phyloP scores from a whole-genome alignment of 2,329 filamentous ascomycete genomes.

The Orbilia ellipsospora region DNA sequence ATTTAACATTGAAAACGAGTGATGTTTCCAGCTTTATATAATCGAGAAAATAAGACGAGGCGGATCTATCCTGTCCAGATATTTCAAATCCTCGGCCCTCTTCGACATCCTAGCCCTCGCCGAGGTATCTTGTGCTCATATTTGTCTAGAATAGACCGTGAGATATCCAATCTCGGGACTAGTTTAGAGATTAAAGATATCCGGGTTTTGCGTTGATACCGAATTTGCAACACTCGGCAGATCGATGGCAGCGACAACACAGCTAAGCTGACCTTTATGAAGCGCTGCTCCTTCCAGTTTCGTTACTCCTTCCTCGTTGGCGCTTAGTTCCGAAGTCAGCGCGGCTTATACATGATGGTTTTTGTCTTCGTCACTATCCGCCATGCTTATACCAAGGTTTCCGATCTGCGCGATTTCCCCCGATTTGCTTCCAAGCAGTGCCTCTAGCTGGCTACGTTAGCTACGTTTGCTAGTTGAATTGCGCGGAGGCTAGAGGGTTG shows the following conservation, averaged over 20 bases:
- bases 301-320: not conserved
- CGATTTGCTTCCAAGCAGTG: too few relatives aligned
- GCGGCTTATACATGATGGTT: not conserved
- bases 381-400: too few relatives aligned
- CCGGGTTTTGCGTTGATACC: not conserved
- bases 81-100: not conserved
- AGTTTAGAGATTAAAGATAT: too few relatives aligned
- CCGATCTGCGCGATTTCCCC: too few relatives aligned
- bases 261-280: not conserved
- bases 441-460: too few relatives aligned
- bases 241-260: not conserved
- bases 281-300: not conserved
- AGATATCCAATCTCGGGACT: too few relatives aligned
- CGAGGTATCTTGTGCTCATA: too few relatives aligned
- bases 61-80: not conserved
- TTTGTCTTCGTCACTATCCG: too few relatives aligned
- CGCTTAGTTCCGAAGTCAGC: slow-evolving; percentile 2
- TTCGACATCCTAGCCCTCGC: not conserved
- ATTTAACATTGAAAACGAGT: not conserved
- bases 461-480: too few relatives aligned
- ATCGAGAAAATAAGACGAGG: not conserved
- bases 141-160: too few relatives aligned
- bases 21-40: not conserved
- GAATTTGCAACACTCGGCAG: not conserved
- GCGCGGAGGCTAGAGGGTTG: too few relatives aligned